Evolutionary conservation across 441 rosid species (phyloP).

Genomic region (California macrophylla): DNA sequence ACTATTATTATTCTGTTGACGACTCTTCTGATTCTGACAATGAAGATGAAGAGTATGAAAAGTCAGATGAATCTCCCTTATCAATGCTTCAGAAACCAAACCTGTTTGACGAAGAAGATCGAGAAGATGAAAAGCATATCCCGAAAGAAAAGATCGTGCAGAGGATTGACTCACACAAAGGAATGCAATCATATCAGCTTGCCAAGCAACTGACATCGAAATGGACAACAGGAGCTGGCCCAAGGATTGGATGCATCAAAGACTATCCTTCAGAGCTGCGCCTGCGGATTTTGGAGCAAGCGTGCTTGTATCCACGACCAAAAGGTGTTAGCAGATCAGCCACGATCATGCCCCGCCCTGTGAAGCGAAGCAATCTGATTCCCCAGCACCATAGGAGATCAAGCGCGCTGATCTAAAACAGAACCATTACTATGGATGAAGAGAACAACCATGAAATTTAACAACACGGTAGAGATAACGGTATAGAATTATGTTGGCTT

Average conservation of each 20-base stretch:
- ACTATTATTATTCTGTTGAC: conserved; percentile 17
- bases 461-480: conserved; percentile 14
- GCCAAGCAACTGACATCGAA: conserved; percentile 65
- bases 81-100: conserved; percentile 38
- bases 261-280: conserved; percentile 81
- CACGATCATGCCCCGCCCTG: conserved; percentile 2
- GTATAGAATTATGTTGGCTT: conserved; percentile 14
- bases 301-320: conserved; percentile 66
- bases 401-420: neutral
- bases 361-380: neutral
- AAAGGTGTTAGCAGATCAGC: conserved; percentile 22
- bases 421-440: conserved; percentile 10
- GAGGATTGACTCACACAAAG: conserved; percentile 65
- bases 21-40: conserved; percentile 24
- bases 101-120: conserved; percentile 39
- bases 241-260: conserved; percentile 86
- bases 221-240: conserved; percentile 99
- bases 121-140: conserved; percentile 30
- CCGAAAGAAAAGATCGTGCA: conserved; percentile 48
- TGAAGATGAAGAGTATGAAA: conserved; percentile 39
- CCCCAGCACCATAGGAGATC: neutral
- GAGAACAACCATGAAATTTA: neutral
- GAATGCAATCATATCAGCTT: conserved; percentile 55
- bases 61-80: conserved; percentile 57
- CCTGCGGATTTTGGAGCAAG: conserved; percentile 65